phyloP scores from a whole-genome alignment of 2,329 filamentous ascomycete genomes.

The Penicillium janthinellum region DNA sequence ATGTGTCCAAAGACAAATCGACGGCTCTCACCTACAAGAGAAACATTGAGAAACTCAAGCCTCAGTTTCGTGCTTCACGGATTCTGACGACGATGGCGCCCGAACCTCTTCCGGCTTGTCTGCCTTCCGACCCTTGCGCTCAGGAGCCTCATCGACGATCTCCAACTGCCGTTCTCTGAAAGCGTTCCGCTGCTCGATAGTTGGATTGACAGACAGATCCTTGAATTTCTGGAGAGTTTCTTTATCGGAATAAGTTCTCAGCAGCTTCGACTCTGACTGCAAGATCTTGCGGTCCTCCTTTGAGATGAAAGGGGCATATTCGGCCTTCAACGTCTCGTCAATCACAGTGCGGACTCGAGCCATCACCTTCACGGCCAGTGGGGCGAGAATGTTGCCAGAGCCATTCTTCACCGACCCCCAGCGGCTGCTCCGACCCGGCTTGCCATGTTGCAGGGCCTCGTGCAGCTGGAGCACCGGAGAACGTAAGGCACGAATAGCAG shows the following conservation, averaged over 20 bases:
- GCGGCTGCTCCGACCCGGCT: slow-evolving; percentile 1
- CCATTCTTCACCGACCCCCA: slow-evolving; percentile 16
- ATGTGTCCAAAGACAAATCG: neutral
- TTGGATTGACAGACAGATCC: slow-evolving; percentile 22
- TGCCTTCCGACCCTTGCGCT: neutral
- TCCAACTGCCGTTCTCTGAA: slow-evolving; percentile 18
- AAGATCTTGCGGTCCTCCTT: slow-evolving; percentile 29
- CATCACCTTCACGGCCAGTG: slow-evolving; percentile 26
- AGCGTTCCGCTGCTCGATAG: slow-evolving; percentile 25
- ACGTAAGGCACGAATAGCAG: slow-evolving; percentile 29
- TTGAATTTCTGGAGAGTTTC: slow-evolving; percentile 21
- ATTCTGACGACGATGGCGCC: neutral
- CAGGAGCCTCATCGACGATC: slow-evolving; percentile 1
- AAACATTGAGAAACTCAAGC: neutral
- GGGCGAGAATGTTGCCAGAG: slow-evolving; percentile 28
- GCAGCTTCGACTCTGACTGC: slow-evolving; percentile 26
- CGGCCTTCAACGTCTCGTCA: slow-evolving; percentile 37
- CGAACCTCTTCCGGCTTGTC: neutral
- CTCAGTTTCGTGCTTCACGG: neutral
- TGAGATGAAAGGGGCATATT: slow-evolving; percentile 24
- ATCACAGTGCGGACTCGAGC: slow-evolving; percentile 35
- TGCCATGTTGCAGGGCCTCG: slow-evolving; percentile 29
- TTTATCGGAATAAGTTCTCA: slow-evolving; percentile 36
- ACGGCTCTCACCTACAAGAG: neutral
- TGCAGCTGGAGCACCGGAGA: slow-evolving; percentile 33